These are phyloP conservation scores for Lumnitzera littorea DNA, from an alignment of 345 rosid genomes.

Conservation along the genomic window DNA sequence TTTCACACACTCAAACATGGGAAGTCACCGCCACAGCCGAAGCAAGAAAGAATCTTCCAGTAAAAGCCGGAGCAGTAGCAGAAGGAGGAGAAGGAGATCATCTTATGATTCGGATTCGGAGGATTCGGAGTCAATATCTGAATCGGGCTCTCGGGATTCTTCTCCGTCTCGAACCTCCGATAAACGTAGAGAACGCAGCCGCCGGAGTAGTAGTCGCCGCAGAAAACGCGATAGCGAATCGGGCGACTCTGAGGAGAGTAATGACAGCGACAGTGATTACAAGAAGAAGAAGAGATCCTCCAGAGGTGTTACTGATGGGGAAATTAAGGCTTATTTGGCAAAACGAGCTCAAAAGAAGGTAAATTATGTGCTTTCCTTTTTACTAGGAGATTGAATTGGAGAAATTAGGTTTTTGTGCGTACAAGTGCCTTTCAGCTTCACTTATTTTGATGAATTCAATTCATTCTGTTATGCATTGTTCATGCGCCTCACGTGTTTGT, in stretches of 20 bases:
- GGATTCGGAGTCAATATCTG: conserved; percentile 26
- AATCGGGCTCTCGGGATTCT: conserved; percentile 17
- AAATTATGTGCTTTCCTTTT: not conserved
- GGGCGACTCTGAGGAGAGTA: conserved; percentile 25
- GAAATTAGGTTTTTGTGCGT: too few species aligned
- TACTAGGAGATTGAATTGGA: too few species aligned
- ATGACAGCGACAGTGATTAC: conserved; percentile 28
- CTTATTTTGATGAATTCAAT: too few species aligned
- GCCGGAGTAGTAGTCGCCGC: conserved; percentile 22
- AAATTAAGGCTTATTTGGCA: conserved; percentile 60
- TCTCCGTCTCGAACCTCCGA: conserved; percentile 29
- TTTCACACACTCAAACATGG: too few species aligned
- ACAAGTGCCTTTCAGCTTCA: not conserved
- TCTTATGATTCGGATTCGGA: conserved; percentile 1
- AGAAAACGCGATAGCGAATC: conserved; percentile 6
- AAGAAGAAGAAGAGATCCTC: conserved; percentile 37
- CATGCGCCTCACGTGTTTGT: not conserved
- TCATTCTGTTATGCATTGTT: not conserved
- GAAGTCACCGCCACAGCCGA: conserved; percentile 5
- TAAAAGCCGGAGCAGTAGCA: conserved; percentile 1
- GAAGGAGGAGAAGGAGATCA: conserved; percentile 21
- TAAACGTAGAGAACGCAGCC: conserved; percentile 14
- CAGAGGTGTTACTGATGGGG: conserved; percentile 50
- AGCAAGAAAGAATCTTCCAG: conserved; percentile 5
- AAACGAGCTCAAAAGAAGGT: conserved; percentile 88